These are phyloP conservation scores for Colletotrichum sansevieriae DNA, from an alignment of 2,329 filamentous ascomycete species.

Conservation along the genomic window DNA sequence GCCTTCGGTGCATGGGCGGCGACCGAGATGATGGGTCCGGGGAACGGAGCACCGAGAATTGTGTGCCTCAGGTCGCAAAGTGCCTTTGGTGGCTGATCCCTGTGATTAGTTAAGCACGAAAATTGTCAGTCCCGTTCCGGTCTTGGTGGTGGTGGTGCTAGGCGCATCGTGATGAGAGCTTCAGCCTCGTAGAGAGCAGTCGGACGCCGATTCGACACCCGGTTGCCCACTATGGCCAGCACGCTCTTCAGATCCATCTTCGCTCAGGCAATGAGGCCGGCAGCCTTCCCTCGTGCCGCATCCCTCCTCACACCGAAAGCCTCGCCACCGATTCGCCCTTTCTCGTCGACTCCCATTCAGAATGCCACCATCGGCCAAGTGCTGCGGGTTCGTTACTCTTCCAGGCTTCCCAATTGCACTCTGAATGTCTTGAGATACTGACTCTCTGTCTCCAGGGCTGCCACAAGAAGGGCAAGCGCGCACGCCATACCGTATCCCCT, in stretches of 20 bases:
- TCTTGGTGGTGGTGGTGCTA: not conserved
- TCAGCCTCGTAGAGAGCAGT: constrained; percentile 22
- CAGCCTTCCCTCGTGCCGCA: constrained; percentile 37
- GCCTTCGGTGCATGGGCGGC: constrained; percentile 20
- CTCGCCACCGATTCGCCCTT: constrained; percentile 54
- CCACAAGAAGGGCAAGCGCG: constrained; percentile 78
- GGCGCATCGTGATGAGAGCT: constrained; percentile 22
- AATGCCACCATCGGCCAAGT: constrained; percentile 81
- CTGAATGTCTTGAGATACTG: not conserved
- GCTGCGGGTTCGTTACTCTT: constrained; percentile 61
- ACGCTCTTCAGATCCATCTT: constrained; percentile 52
- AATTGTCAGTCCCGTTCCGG: constrained; percentile 5
- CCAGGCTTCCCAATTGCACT: not conserved
- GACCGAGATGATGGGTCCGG: constrained; percentile 32
- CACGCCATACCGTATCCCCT: constrained; percentile 89
- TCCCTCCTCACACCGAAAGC: constrained; percentile 40
- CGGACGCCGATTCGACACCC: constrained; percentile 11
- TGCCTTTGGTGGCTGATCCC: too few relatives aligned
- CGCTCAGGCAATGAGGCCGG: constrained; percentile 47
- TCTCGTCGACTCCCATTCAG: constrained; percentile 69
- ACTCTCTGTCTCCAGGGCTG: constrained; percentile 68
- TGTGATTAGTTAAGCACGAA: constrained; percentile 33
- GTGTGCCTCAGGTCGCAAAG: constrained; percentile 1
- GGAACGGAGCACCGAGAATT: constrained; percentile 16
- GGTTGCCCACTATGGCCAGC: constrained; percentile 48